Base-by-base conservation (phyloP, 495 filamentous ascomycete genomes). In the Amorphotheca resinae region DNA sequence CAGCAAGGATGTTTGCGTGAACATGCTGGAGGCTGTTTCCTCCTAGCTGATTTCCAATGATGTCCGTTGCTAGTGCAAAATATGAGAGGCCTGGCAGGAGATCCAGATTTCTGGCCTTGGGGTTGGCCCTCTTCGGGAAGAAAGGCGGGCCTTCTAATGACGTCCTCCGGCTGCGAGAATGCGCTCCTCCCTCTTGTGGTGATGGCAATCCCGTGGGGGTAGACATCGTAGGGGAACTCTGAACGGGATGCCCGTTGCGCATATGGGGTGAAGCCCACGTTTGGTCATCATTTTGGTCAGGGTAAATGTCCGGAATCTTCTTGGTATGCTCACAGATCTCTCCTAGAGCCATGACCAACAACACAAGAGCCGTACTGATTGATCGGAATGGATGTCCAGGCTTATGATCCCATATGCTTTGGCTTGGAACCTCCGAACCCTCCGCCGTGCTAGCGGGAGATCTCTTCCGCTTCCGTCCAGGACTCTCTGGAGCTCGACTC, bases 11-110 rank as follows among this genome's bases (percentile, higher is more conserved):
- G 45, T 76, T 73, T n/a, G 79, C 84, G 56, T 94, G 85, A 7
- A 88, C 84, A 55, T 93, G 82, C 33, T 76, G 70, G 32, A 95
- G 63, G 31, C 80, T 79, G 42, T 83, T 84, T 6, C 79, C 82
- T 4, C 83, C 87, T 41, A 78, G 70, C 18, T 88, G 73, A 30
- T 73, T 77, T 1, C 87, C 91, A 22, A 95, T 65, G n/a, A 95
- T 94, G 49, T 83, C 79, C 2, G 81, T 80, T 1, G 87, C 91
- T 49, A 84, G 77, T 11, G 79, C 81, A 61, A 87, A 95, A 55
- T 93, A 93, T 14, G 84, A 80, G 44, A 95, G 62, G 0, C 91
- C 91, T 1, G 91, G 89, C 46, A 96, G 82, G 5, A 80, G 70
- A 54, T 95, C 86, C n/a, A 88, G 59, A 55, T 98, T 95, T 41